Conservation (phyloP, 2,329 filamentous ascomycete genomes). For the Talaromyces sp. region DNA sequence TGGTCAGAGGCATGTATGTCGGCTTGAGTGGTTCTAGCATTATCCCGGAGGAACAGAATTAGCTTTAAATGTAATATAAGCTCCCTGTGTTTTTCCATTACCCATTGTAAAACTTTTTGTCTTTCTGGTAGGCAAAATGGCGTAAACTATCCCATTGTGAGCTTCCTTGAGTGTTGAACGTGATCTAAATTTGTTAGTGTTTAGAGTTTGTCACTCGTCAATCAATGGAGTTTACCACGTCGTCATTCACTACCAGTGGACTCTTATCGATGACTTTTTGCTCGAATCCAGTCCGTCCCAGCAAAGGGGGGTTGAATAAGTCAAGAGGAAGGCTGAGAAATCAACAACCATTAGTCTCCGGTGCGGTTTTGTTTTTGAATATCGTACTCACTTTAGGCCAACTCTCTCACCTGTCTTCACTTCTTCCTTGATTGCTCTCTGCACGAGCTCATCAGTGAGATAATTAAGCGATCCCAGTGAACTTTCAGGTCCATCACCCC, state of each 20-base stretch:
- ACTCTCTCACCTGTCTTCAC: conserved; percentile 6
- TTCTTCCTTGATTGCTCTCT: background rate
- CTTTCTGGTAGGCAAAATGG: background rate
- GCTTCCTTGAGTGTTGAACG: conserved; percentile 46
- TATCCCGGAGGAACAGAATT: background rate
- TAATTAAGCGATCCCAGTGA: conserved; percentile 7
- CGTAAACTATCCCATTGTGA: conserved; percentile 48
- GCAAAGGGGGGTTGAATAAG: background rate
- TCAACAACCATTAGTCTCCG: background rate
- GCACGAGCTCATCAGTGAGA: conserved; percentile 1
- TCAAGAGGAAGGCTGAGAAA: background rate
- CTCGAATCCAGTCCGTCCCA: background rate
- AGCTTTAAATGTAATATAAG: background rate
- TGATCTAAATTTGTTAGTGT: background rate
- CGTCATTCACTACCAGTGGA: conserved; percentile 7
- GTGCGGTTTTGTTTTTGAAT: background rate
- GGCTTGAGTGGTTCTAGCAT: background rate
- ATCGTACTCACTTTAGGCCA: background rate
- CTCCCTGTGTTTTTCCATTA: background rate
- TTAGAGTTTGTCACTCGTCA: background rate
- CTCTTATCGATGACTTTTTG: background rate
- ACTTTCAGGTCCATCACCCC: conserved; percentile 5
- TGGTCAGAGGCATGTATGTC: background rate
- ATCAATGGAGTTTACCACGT: conserved; percentile 3
- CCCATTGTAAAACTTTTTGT: conserved; percentile 1